phyloP scores from a whole-genome alignment of 257 asterid species.

The Solanum paucissectum region DNA sequence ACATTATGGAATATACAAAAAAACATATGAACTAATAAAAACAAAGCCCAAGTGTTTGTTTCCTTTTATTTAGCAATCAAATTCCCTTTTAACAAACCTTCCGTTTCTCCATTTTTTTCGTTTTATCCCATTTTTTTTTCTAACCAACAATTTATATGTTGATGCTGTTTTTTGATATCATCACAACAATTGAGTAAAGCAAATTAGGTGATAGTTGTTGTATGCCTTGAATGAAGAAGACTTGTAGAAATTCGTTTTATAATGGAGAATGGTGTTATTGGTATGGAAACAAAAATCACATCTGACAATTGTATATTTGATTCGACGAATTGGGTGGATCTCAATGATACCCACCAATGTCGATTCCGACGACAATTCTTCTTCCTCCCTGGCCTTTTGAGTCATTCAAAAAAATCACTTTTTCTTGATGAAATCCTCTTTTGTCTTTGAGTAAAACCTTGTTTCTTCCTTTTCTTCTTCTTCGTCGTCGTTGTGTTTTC shows the following conservation, averaged over 20 bases:
- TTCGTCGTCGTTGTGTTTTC: not conserved
- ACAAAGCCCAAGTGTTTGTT: not conserved
- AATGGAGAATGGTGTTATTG: conserved; percentile 3
- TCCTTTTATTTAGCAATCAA: not conserved
- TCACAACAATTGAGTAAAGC: not conserved
- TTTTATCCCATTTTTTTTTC: not conserved
- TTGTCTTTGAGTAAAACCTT: not conserved
- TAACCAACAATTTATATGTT: not conserved
- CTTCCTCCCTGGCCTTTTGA: conserved; percentile 21
- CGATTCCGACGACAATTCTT: conserved; percentile 15
- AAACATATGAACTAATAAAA: not conserved
- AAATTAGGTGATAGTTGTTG: not conserved
- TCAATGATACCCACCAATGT: conserved; percentile 10
- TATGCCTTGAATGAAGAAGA: conserved; percentile 2
- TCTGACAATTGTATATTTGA: not conserved
- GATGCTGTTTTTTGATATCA: not conserved
- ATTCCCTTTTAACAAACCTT: not conserved
- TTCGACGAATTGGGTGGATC: not conserved
- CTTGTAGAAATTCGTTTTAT: not conserved
- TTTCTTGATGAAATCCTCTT: not conserved
- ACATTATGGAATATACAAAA: not conserved
- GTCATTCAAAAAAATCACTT: not conserved
- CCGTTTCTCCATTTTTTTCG: not conserved
- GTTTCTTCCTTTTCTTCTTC: not conserved
- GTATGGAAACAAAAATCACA: conserved; percentile 1